phyloP scores from a whole-genome alignment of 805 yeast genomes.

The Kluyveromyces siamensis region DNA sequence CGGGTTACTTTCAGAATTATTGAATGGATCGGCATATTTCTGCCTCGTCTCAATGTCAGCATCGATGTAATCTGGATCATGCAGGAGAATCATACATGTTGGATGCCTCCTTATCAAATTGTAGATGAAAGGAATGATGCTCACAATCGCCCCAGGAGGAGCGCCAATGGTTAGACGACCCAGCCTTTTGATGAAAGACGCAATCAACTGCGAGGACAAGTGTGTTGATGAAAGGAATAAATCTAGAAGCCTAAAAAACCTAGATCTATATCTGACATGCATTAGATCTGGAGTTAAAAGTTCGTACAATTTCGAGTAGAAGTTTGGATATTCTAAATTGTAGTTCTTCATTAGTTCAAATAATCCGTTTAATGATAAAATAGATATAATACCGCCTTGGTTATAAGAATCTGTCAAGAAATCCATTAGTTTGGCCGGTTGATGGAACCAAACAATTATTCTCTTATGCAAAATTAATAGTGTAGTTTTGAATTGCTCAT shows the following conservation, averaged over 20 bases:
- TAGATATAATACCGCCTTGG: constrained; percentile 49
- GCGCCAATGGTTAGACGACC: constrained; percentile 67
- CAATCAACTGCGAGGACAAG: constrained; percentile 71
- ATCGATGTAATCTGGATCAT: constrained; percentile 31
- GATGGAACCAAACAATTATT: constrained; percentile 69
- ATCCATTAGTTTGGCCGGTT: constrained; percentile 84
- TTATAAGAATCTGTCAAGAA: constrained; percentile 83
- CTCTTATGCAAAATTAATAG: constrained; percentile 71
- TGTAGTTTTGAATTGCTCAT: constrained; percentile 57
- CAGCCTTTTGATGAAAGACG: constrained; percentile 79
- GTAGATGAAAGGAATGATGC: constrained; percentile 83
- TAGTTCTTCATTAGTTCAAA: constrained; percentile 74
- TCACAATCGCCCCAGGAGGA: constrained; percentile 83
- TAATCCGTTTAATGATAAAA: constrained; percentile 78
- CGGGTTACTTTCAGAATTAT: constrained; percentile 61
- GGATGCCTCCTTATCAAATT: constrained; percentile 88
- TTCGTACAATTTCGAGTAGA: constrained; percentile 72
- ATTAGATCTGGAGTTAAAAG: constrained; percentile 67
- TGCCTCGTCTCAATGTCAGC: constrained; percentile 21
- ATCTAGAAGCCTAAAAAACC: constrained; percentile 83
- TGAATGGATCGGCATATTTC: constrained; percentile 55
- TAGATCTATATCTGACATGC: constrained; percentile 70
- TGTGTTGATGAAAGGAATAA: constrained; percentile 81
- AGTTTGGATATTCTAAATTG: constrained; percentile 88
- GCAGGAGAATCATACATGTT: constrained; percentile 84